Conservation (phyloP, 2,329 filamentous ascomycete species). For the Aspergillus sergii region DNA sequence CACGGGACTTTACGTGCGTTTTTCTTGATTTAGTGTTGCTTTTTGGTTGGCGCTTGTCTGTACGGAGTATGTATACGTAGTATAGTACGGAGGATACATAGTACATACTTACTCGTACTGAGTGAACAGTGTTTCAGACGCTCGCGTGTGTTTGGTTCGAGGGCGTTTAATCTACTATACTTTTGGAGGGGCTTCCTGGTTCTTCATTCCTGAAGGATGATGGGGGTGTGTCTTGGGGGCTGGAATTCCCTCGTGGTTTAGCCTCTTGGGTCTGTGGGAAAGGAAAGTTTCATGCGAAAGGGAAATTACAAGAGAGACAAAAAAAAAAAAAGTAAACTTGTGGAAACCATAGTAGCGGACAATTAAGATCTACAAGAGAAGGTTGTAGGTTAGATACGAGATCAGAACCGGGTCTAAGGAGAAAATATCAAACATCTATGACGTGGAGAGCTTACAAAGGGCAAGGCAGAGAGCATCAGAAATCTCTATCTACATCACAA, state of each 20-base stretch:
- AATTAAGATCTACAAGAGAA: background rate
- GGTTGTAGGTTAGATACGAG: background rate
- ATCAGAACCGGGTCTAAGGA: background rate
- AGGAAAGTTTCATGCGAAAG: background rate
- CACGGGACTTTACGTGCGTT: constrained; percentile 17
- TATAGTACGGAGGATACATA: background rate
- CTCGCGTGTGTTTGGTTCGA: background rate
- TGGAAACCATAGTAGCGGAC: background rate
- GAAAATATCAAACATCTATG: background rate
- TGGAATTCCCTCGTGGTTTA: background rate
- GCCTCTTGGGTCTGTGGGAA: background rate
- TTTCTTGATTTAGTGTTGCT: background rate
- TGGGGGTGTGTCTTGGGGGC: background rate
- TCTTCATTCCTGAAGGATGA: background rate
- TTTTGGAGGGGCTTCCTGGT: background rate
- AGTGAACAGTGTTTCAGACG: background rate
- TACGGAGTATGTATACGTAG: background rate
- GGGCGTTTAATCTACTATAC: constrained; percentile 4
- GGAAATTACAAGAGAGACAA: background rate
- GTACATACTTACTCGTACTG: background rate
- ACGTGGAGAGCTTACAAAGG: background rate
- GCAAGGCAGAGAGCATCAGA: background rate
- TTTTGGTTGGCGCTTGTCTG: background rate
- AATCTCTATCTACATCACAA: background rate
- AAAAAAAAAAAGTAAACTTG: background rate